Percentiles rank a stretch among this genome's conserved stretches.
Conservation (phyloP, 2,329 filamentous ascomycete species). For the Cladosporium austrohemisphaericum region DNA sequence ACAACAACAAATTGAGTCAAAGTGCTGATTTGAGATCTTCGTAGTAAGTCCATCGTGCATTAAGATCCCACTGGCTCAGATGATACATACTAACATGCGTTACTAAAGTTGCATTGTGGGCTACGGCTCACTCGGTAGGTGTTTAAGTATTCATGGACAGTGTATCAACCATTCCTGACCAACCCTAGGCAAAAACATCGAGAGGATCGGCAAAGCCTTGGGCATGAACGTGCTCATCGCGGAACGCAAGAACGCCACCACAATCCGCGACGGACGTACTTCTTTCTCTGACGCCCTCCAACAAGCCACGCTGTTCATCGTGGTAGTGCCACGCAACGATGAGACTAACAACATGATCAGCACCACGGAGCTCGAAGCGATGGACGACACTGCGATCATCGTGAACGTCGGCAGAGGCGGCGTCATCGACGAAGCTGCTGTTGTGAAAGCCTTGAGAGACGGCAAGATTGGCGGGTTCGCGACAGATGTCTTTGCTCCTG, state of each 20-base stretch:
- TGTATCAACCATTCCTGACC: background rate
- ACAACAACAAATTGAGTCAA: background rate
- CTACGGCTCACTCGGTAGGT: conserved; percentile 46
- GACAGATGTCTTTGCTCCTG: conserved; percentile 49
- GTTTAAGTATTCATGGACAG: background rate
- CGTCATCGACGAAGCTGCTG: conserved; percentile 49
- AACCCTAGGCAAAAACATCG: conserved; percentile 41
- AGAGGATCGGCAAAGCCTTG: conserved; percentile 41
- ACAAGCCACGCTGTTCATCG: conserved; percentile 37
- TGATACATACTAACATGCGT: background rate
- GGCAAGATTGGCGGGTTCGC: conserved; percentile 48
- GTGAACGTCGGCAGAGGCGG: conserved; percentile 49
- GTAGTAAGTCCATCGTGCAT: too few species aligned
- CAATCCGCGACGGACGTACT: conserved; percentile 29
- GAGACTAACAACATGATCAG: conserved; percentile 26
- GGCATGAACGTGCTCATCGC: conserved; percentile 50
- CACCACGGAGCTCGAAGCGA: conserved; percentile 40
- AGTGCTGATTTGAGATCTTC: background rate
- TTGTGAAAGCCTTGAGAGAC: conserved; percentile 45
- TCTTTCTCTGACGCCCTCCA: conserved; percentile 37
- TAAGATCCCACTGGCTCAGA: background rate
- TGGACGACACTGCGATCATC: conserved; percentile 44
- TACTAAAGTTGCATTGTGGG: conserved; percentile 38
- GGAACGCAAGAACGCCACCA: conserved; percentile 40
- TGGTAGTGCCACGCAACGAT: conserved; percentile 28